These are phyloP conservation scores for Fusarium dlaminii DNA, from an alignment of 2,329 filamentous ascomycete genomes.

Conservation along the genomic window DNA sequence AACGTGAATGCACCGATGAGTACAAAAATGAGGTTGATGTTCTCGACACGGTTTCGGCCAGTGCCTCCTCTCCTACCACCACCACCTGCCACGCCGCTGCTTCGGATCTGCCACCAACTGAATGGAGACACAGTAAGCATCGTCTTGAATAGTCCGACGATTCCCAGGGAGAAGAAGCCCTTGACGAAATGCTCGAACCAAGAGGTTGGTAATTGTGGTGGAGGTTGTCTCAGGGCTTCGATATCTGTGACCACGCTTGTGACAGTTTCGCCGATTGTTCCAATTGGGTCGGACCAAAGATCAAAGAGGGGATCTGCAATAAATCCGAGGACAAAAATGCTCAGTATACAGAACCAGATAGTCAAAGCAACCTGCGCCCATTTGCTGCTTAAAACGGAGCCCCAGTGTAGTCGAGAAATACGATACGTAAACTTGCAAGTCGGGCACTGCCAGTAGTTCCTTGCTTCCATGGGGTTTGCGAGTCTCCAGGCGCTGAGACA, in stretches of 20 bases:
- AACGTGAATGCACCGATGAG: constrained; percentile 83
- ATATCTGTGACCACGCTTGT: constrained; percentile 55
- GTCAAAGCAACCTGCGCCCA: constrained; percentile 77
- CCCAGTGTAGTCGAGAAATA: constrained; percentile 80
- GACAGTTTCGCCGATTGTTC: constrained; percentile 65
- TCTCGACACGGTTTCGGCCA: constrained; percentile 80
- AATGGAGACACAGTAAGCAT: constrained; percentile 78
- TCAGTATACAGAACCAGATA: constrained; percentile 72
- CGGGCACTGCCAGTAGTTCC: constrained; percentile 87
- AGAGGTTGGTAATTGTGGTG: constrained; percentile 61
- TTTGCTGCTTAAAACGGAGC: constrained; percentile 73
- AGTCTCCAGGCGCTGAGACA: constrained; percentile 87
- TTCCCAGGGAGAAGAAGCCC: constrained; percentile 87
- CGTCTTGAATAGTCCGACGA: constrained; percentile 86
- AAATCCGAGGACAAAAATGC: constrained; percentile 87
- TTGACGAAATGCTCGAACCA: constrained; percentile 91
- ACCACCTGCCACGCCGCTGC: constrained; percentile 63
- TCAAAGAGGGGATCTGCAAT: constrained; percentile 92
- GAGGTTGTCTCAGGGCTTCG: constrained; percentile 48
- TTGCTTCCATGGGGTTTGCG: constrained; percentile 69
- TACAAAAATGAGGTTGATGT: constrained; percentile 82
- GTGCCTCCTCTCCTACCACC: constrained; percentile 66
- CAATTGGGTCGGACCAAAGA: constrained; percentile 82
- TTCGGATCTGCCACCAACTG: constrained; percentile 79
- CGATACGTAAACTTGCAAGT: constrained; percentile 88